Evolutionary conservation across 1,284 basidiomycete genomes (phyloP).

Genomic region (Irpex lacteus): DNA sequence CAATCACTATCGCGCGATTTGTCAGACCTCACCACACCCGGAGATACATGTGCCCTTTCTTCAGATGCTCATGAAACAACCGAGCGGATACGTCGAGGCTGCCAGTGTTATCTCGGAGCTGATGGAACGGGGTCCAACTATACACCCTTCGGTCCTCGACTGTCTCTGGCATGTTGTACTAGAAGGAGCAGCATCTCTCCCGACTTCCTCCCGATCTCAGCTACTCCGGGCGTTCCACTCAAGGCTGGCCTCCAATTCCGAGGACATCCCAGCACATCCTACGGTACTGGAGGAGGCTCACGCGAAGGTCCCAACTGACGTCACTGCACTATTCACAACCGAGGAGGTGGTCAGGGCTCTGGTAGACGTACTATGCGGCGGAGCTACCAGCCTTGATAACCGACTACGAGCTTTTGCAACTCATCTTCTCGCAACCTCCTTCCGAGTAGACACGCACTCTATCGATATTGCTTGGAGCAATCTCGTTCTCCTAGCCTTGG

Average conservation of each 20-base stretch:
- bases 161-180: slow-evolving; percentile 29
- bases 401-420: neutral
- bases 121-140: slow-evolving; percentile 12
- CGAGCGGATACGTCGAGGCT: slow-evolving; percentile 9
- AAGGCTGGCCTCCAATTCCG: neutral
- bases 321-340: neutral
- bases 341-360: neutral
- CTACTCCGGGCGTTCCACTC: neutral
- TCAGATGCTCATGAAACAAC: slow-evolving; percentile 18
- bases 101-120: slow-evolving; percentile 14
- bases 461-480: neutral
- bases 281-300: neutral
- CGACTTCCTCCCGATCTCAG: neutral
- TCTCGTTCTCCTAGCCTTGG: neutral
- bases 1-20: slow-evolving; percentile 21
- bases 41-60: slow-evolving; percentile 26
- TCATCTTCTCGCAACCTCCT: neutral
- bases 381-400: neutral
- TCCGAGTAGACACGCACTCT: neutral
- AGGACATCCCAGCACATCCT: neutral
- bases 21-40: slow-evolving; percentile 8
- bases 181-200: neutral
- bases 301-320: neutral
- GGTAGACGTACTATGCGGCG: neutral
- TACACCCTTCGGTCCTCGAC: slow-evolving; percentile 24